Conservation (phyloP, 306 rosid genomes). For the Crotalaria pallida region DNA sequence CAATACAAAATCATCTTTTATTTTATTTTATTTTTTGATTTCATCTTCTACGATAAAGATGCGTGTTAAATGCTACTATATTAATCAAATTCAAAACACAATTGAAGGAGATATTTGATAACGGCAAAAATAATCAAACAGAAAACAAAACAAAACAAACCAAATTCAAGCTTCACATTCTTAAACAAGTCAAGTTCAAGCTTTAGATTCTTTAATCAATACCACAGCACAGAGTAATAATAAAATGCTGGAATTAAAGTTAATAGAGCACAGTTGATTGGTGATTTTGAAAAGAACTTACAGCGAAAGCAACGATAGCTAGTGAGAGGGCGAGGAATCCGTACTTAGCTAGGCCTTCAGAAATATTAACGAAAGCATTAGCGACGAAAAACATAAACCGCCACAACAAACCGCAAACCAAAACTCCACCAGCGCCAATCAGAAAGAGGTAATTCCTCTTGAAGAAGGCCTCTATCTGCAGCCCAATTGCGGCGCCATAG, state of each 20-base stretch:
- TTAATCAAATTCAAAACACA: too few relatives aligned
- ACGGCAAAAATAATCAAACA: too few relatives aligned
- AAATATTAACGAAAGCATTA: constrained; percentile 55
- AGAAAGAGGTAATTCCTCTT: constrained; percentile 55
- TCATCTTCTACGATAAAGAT: too few relatives aligned
- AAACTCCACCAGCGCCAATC: constrained; percentile 54
- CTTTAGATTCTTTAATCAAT: too few relatives aligned
- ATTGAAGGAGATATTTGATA: too few relatives aligned
- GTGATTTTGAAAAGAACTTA: constrained; percentile 68
- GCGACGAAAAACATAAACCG: constrained; percentile 76
- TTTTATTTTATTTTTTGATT: too few relatives aligned
- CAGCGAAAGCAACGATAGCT: constrained; percentile 79
- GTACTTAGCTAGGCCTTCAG: constrained; percentile 96
- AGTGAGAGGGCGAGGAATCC: constrained; percentile 92
- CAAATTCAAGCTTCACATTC: too few relatives aligned
- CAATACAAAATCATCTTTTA: too few relatives aligned
- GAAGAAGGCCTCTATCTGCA: constrained; percentile 88
- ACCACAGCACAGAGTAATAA: too few relatives aligned
- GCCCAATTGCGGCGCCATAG: constrained; percentile 70
- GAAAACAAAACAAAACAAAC: too few relatives aligned
- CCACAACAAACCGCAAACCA: constrained; percentile 74
- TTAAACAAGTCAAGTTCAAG: too few relatives aligned
- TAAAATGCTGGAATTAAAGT: neutral
- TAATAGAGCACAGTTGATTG: neutral
- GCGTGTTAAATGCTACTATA: too few relatives aligned